Evolutionary conservation across 2,329 filamentous ascomycete genomes (phyloP), one percentile per base, ranked within the genome.

Genomic region (Ophiostoma sp.): DNA sequence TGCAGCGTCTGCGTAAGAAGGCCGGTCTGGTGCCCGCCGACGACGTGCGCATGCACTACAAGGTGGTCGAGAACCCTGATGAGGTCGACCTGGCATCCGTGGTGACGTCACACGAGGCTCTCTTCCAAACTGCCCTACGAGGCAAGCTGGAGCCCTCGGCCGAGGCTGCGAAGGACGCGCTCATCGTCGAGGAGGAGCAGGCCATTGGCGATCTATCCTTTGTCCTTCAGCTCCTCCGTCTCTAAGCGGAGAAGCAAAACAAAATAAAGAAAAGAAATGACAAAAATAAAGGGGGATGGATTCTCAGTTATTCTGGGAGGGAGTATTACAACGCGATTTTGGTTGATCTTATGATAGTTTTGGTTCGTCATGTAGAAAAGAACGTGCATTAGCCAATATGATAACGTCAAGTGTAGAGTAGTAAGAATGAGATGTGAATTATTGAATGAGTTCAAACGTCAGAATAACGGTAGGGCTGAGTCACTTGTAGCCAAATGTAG

Each of bases 1-100:
- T 99, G 36, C 95, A 99, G 80, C 87, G 91, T 73, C 83, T 98
- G 71, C 88, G 95, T 72, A 99, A 99, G 86, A 95, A 95, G 82
- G 93, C 93, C 7, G 92, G 92, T 0, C 83, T 99, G 66, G 87
- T 93, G 72, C 88, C 93, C 0, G 98, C 94, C 0, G 95, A 99
- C 75, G 95, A 98, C 75, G 89, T 99, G 71, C 91, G 90, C 80
- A 97, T 99, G 91, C 91, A 96, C 78, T 98, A 97, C 80, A 84
- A 84, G 69, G 87, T 98, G 5, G 80, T 96, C 65, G 84, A 86
- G 7, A 93, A 97, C 75, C 90, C 91, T 0, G 90, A 95, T 2
- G 84, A 86, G 62, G 84, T 93, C 69, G 92, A 91, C 5, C 78
- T 97, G 38, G 86, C 84, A 69, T 82, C 84, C 67, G 88, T 88